A percentile compares a stretch with the other conserved stretches of the same genome.
phyloP scores from a whole-genome alignment of 305 asterid species.

The Fraxinus angustifolia region DNA sequence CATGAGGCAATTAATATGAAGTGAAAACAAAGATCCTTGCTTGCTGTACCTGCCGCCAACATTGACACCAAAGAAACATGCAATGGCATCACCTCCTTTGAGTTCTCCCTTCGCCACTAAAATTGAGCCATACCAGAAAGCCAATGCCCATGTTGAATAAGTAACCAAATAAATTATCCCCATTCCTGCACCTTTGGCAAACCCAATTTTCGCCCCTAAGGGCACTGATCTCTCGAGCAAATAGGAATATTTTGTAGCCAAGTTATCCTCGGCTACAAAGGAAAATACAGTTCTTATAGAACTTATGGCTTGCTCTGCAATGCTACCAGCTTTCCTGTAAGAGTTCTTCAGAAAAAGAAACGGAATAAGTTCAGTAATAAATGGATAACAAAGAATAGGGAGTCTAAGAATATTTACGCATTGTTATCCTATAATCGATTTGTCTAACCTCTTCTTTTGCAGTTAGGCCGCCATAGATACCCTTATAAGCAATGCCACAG shows the following conservation, averaged over 20 bases:
- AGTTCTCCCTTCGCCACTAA: slow-evolving; percentile 45
- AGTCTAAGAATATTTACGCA: neutral
- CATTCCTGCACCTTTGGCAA: slow-evolving; percentile 77
- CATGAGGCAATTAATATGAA: neutral
- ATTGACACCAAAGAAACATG: slow-evolving; percentile 82
- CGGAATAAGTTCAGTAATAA: slow-evolving; percentile 16
- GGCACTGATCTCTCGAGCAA: slow-evolving; percentile 52
- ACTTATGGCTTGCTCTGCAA: slow-evolving; percentile 77
- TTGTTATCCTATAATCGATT: neutral
- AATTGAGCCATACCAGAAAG: slow-evolving; percentile 85
- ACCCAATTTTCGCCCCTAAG: slow-evolving; percentile 65
- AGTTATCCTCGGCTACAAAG: slow-evolving; percentile 71
- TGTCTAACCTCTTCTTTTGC: slow-evolving; percentile 74
- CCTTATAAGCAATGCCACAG: slow-evolving; percentile 78
- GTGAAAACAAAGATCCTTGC: neutral
- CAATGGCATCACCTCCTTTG: slow-evolving; percentile 72
- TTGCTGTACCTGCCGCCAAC: slow-evolving; percentile 69
- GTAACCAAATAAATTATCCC: slow-evolving; percentile 79
- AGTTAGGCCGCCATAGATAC: slow-evolving; percentile 69
- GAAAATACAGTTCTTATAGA: slow-evolving; percentile 71
- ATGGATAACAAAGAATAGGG: neutral
- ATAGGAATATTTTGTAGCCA: slow-evolving; percentile 55
- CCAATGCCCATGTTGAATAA: slow-evolving; percentile 84
- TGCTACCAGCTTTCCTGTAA: slow-evolving; percentile 66
- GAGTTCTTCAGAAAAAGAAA: slow-evolving; percentile 47